Conservation (phyloP, 2,329 filamentous ascomycete species). For the Plectosphaerella sp. region DNA sequence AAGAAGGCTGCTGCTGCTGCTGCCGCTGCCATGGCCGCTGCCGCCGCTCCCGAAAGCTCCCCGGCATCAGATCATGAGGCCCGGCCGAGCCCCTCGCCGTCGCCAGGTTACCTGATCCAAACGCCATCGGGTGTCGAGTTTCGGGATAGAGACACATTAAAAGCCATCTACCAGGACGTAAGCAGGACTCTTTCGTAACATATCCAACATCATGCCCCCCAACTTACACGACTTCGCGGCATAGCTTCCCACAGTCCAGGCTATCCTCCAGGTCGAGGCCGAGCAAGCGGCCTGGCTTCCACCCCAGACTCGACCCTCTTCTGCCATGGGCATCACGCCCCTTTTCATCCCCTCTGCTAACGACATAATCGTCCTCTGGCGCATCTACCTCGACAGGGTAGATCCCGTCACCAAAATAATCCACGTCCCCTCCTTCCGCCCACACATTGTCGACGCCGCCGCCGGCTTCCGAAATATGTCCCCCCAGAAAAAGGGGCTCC, state of each 20-base stretch:
- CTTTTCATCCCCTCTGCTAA: constrained; percentile 37
- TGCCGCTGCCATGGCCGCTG: not conserved
- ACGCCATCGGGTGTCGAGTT: constrained; percentile 2
- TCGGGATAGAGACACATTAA: not conserved
- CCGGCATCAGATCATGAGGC: not conserved
- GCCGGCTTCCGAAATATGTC: constrained; percentile 47
- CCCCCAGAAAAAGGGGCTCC: constrained; percentile 16
- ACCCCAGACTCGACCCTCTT: constrained; percentile 15
- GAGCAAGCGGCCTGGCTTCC: constrained; percentile 39
- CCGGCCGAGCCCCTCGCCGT: not conserved
- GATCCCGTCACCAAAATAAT: constrained; percentile 69
- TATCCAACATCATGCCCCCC: not conserved
- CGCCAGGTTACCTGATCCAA: not conserved
- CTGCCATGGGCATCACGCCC: too few species aligned
- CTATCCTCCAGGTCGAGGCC: constrained; percentile 47
- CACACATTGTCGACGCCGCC: constrained; percentile 57
- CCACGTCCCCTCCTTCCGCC: constrained; percentile 65
- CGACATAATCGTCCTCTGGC: constrained; percentile 53
- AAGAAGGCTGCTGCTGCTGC: too few species aligned
- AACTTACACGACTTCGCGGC: not conserved
- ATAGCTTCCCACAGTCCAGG: constrained; percentile 52
- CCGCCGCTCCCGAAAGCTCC: too few species aligned
- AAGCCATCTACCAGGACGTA: not conserved
- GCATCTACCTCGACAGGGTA: constrained; percentile 67
- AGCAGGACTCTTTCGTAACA: not conserved